Evolutionary conservation across 1,139 yeast genomes (phyloP), one percentile per base, ranked within the genome.

Genomic region (Yamadazyma atlantica): DNA sequence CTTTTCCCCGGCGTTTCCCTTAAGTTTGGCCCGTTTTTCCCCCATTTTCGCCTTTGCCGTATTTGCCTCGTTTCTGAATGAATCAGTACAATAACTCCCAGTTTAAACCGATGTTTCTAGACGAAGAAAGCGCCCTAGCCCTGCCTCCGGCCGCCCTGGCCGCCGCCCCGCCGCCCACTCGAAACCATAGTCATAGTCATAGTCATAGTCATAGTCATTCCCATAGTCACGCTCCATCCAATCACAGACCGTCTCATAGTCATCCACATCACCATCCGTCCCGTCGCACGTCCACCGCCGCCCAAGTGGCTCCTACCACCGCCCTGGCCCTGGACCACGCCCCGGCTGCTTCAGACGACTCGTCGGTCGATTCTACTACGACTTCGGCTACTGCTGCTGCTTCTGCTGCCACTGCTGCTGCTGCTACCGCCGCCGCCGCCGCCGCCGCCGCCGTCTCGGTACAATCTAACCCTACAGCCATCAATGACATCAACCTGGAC

Each of bases 51-150:
- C 22, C 8, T 29, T n/a, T 12, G 10, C 3, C 16, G n/a, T n/a
- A n/a, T n/a, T n/a, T n/a, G n/a, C n/a, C n/a, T n/a, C 12, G 16
- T 9, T 18, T 29, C 19, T 7, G 13, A 4, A 33, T 33, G 35
- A 33, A 33, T 25, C 35, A 25, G 17, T 33, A 33, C 25, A 33
- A 33, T 24, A 24, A 33, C 16, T 31, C 24, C 19, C 24, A 31
- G 24, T 33, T 33, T 30, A 33, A 33, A 17, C 35, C 35, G 4
- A 25, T 33, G 23, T 33, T 25, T n/a, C n/a, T 23, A 18, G 35
- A 33, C 7, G 35, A 33, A 16, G 35, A 33, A 4, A 18, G 26
- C 9, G 10, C 30, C 10, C 30, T 14, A n/a, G 30, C 30, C 4
- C 21, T 16, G 12, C 16, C 16, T 28, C 19, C 21, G 15, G 17